These are phyloP conservation scores for Steccherinum ochraceum DNA, from an alignment of 768 basidiomycete genomes.

Conservation along the genomic window DNA sequence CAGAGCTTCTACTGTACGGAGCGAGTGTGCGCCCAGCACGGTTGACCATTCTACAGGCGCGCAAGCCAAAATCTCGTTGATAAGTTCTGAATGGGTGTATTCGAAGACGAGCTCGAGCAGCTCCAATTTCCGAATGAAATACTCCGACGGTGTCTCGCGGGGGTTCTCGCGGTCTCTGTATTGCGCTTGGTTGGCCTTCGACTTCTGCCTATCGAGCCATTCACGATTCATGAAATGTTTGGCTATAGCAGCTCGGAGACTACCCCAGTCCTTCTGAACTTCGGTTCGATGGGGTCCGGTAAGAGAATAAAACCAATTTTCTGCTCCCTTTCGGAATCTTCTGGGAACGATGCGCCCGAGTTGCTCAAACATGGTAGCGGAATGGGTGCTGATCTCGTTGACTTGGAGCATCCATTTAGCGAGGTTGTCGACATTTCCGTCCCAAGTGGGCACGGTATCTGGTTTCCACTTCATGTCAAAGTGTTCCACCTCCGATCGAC, in stretches of 20 bases:
- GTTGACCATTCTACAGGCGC: neutral
- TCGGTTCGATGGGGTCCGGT: neutral
- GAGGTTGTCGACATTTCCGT: neutral
- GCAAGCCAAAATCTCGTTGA: neutral
- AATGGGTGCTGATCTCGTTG: neutral
- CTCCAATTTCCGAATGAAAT: neutral
- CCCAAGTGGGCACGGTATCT: neutral
- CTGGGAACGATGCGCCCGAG: neutral
- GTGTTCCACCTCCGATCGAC: too few species aligned
- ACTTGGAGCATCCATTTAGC: neutral
- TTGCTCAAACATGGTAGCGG: neutral
- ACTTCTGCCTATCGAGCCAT: neutral
- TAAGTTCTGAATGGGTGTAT: neutral
- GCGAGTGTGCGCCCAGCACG: neutral
- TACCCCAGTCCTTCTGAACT: neutral
- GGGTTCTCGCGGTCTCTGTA: neutral
- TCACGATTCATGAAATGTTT: neutral
- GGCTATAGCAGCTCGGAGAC: neutral
- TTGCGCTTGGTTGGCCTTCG: neutral
- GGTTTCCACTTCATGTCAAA: neutral
- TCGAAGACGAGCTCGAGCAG: neutral
- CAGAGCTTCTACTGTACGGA: neutral
- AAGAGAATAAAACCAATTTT: neutral
- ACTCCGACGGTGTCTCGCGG: neutral
- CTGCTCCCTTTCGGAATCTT: neutral